Percentiles rank a stretch among this genome's conserved stretches.
phyloP scores from a whole-genome alignment of 2,329 filamentous ascomycete species.

The Microdochium bolleyi region DNA sequence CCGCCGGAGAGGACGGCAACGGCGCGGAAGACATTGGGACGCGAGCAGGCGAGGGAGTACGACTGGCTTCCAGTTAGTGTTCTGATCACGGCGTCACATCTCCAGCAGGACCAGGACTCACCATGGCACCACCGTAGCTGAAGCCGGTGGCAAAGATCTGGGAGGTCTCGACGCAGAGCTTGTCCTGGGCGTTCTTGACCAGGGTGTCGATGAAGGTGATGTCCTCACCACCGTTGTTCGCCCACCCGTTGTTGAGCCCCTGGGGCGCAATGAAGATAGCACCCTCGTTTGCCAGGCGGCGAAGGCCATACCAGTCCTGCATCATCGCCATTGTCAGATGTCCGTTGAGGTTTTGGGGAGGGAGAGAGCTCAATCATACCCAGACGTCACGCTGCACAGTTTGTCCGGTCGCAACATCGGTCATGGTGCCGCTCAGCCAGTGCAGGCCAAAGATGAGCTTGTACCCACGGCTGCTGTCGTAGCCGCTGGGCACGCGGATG shows the following conservation, averaged over 20 bases:
- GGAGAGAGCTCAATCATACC: no score
- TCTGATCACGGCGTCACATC: neutral
- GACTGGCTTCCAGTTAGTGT: neutral
- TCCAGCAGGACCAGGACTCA: conserved; percentile 14
- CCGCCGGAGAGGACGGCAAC: conserved; percentile 25
- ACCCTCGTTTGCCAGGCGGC: conserved; percentile 21
- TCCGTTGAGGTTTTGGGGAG: no score
- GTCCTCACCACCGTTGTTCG: conserved; percentile 31
- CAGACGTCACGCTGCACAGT: conserved; percentile 13
- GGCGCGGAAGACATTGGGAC: conserved; percentile 21
- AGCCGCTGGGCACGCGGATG: conserved; percentile 27
- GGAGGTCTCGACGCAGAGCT: conserved; percentile 32
- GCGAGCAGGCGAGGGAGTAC: conserved; percentile 2
- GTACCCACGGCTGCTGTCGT: conserved; percentile 27
- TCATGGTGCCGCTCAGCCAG: conserved; percentile 28
- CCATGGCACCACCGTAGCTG: conserved; percentile 35
- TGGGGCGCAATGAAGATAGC: conserved; percentile 35
- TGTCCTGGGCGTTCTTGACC: conserved; percentile 24
- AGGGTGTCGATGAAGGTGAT: conserved; percentile 30
- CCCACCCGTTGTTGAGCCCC: conserved; percentile 32
- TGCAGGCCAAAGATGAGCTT: conserved; percentile 33
- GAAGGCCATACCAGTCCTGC: conserved; percentile 30
- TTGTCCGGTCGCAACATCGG: conserved; percentile 18
- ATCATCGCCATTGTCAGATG: conserved; percentile 9
- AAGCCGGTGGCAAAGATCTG: conserved; percentile 35